Evolutionary conservation across 345 rosid genomes (phyloP), one percentile per base, ranked within the genome.

Genomic region (Aurinia saxatilis): DNA sequence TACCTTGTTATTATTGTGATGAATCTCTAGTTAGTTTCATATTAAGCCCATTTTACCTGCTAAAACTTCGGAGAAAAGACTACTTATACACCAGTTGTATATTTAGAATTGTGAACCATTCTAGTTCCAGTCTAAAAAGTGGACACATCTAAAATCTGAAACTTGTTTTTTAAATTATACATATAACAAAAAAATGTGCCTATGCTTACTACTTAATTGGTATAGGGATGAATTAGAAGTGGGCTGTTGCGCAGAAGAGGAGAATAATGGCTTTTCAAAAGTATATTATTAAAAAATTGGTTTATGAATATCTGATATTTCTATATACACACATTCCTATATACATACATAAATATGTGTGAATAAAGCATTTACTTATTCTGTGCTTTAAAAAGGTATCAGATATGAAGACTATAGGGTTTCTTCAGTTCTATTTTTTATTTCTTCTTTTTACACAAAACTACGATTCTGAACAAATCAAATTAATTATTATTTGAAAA

Each of bases 301-400:
- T 25, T 36, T 27, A 27, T 27, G 31, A 27, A 60, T 53, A 37
- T 23, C 8, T 39, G 6, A 54, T 45, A 50, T 67, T 58, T n/a
- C 52, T 67, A 36, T 46, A 69, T 37, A 13, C 60, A 34, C 59
- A 21, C 46, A 68, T 67, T 58, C 65, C 66, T 67, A 50, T 67
- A 67, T 13, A 44, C 60, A 51, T 52, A 36, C 73, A 69, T 69
- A 61, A 46, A 61, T 69, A 42, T 61, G 68, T 69, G 73, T 61
- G 73, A 69, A 53, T 61, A 46, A 69, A 61, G 68, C 57, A 53
- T 69, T 69, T 69, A 69, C 68, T 69, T 69, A 46, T 62, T 69
- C 68, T 61, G 74, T 54, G 74, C 74, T 70, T 46, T 10, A 46
- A 70, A 69, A 70, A 62, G 73, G 74, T 70, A 54, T 45, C 63